Evolutionary conservation across 1,284 basidiomycete species (phyloP).

Genomic region (Pholiota adiposa): DNA sequence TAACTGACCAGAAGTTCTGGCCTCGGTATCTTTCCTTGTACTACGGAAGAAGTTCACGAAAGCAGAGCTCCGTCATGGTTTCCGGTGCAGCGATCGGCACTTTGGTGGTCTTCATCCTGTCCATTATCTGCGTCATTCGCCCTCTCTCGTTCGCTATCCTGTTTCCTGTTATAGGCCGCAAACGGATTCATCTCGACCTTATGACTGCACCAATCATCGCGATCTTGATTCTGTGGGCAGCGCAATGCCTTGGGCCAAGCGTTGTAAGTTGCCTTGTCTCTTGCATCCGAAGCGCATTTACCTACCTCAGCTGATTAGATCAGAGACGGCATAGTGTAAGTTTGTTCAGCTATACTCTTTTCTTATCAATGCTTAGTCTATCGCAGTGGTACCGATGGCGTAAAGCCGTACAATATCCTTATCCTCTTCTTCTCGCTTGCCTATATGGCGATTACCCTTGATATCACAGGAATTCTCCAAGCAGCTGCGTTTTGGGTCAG

Average conservation of each 20-base stretch:
- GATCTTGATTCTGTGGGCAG: slow-evolving; percentile 79
- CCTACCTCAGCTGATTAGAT: slow-evolving; percentile 48
- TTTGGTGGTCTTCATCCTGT: slow-evolving; percentile 73
- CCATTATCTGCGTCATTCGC: slow-evolving; percentile 74
- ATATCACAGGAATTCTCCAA: slow-evolving; percentile 87
- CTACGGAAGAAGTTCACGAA: too few relatives aligned
- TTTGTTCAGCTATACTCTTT: slow-evolving; percentile 24
- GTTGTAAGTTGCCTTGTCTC: slow-evolving; percentile 18
- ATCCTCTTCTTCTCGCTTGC: slow-evolving; percentile 92
- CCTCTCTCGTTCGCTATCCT: slow-evolving; percentile 60
- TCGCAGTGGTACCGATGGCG: slow-evolving; percentile 51
- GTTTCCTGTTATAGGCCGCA: slow-evolving; percentile 31
- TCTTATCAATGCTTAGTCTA: not conserved
- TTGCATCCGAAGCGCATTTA: not conserved
- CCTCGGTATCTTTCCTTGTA: too few relatives aligned
- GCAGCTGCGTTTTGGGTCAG: slow-evolving; percentile 90
- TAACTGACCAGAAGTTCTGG: not conserved
- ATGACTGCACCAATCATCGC: slow-evolving; percentile 82
- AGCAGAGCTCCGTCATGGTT: slow-evolving; percentile 20
- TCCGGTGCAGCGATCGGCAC: slow-evolving; percentile 56
- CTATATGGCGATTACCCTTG: slow-evolving; percentile 93
- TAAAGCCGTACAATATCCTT: slow-evolving; percentile 93
- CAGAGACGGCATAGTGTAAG: slow-evolving; percentile 72
- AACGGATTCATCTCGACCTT: slow-evolving; percentile 62
- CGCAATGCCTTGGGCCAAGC: slow-evolving; percentile 64